A percentile compares a stretch with the other conserved stretches of the same genome.
Conservation (phyloP, 805 yeast species). For the Hanseniaspora guilliermondii region DNA sequence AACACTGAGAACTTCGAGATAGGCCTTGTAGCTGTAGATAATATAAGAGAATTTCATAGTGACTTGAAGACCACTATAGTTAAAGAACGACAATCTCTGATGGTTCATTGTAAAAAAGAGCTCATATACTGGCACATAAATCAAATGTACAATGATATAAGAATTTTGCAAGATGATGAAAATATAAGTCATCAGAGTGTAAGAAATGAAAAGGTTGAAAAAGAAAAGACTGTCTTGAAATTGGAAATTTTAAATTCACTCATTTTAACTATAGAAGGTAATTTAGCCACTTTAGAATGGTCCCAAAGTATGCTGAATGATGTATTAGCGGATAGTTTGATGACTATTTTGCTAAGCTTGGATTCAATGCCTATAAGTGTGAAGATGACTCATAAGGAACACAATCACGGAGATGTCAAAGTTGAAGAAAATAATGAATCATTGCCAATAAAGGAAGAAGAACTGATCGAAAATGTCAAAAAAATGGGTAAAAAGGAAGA, state of each 20-base stretch:
- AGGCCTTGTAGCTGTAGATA: slow-evolving; percentile 69
- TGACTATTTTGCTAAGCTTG: slow-evolving; percentile 80
- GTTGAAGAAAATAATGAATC: not conserved
- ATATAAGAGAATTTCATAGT: slow-evolving; percentile 70
- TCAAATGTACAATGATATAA: slow-evolving; percentile 87
- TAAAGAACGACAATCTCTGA: slow-evolving; percentile 66
- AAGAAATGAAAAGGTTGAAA: slow-evolving; percentile 21
- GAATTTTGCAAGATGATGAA: slow-evolving; percentile 48
- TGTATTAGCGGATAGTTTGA: slow-evolving; percentile 84
- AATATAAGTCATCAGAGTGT: slow-evolving; percentile 18
- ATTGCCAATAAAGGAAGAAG: slow-evolving; percentile 14
- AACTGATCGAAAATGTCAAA: not conserved
- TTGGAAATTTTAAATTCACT: slow-evolving; percentile 55
- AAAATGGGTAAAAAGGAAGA: slow-evolving; percentile 15
- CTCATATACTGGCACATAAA: slow-evolving; percentile 78
- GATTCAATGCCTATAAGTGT: slow-evolving; percentile 94
- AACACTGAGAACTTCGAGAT: slow-evolving; percentile 68
- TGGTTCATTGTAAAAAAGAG: slow-evolving; percentile 68
- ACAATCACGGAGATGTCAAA: slow-evolving; percentile 24
- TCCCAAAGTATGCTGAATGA: slow-evolving; percentile 78
- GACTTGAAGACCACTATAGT: slow-evolving; percentile 76
- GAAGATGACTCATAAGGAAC: slow-evolving; percentile 58
- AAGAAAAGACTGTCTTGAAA: slow-evolving; percentile 35
- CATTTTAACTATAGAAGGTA: slow-evolving; percentile 36
- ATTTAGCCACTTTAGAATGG: slow-evolving; percentile 71